phyloP scores from a whole-genome alignment of 2,329 filamentous ascomycete species.

The Pseudocercospora pini-densiflorae region DNA sequence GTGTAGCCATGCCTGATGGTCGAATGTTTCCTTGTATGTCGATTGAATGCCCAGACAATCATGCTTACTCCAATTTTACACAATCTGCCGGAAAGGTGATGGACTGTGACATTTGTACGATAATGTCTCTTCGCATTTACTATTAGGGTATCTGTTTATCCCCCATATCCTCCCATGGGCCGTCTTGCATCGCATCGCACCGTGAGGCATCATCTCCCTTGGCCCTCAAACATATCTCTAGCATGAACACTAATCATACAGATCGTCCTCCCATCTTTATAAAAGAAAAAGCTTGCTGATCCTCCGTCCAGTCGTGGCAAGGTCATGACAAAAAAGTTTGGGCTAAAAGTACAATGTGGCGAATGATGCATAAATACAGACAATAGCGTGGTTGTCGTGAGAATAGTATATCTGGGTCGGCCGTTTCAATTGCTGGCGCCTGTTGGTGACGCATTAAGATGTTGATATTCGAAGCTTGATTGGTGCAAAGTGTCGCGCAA shows the following conservation, averaged over 20 bases:
- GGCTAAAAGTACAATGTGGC: neutral
- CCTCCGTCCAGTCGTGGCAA: conserved; percentile 1
- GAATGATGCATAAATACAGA: conserved; percentile 8
- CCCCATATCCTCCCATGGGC: conserved; percentile 1
- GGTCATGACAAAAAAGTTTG: conserved; percentile 1
- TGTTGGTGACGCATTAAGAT: neutral
- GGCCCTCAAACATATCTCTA: neutral
- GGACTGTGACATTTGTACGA: neutral
- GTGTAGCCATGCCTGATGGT: no score
- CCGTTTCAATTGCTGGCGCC: neutral
- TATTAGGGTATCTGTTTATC: conserved; percentile 8
- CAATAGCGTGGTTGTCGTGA: conserved; percentile 7
- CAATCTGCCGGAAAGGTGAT: neutral
- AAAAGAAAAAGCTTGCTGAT: conserved; percentile 1
- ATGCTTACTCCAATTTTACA: no score
- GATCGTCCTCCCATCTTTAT: neutral
- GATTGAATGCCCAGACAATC: no score
- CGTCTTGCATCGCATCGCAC: conserved; percentile 6
- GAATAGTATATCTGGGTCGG: neutral
- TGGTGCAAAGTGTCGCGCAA: neutral
- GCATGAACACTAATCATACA: conserved; percentile 1
- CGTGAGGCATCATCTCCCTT: neutral
- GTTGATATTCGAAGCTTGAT: neutral
- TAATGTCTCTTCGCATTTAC: neutral
- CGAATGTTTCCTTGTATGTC: no score